phyloP scores from a whole-genome alignment of 306 rosid genomes.

The Vigna unguiculata region DNA sequence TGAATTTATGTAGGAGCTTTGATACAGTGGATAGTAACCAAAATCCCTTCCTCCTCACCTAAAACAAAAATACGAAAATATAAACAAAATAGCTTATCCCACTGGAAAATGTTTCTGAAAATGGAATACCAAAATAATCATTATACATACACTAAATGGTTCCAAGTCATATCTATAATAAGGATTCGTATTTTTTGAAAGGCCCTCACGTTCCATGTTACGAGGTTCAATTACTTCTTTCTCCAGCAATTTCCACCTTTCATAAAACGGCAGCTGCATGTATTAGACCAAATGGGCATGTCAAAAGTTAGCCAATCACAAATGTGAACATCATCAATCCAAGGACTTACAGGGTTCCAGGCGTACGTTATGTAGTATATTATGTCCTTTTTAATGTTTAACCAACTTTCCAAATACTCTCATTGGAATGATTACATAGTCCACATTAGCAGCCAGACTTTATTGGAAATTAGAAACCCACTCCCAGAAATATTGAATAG shows the following conservation, averaged over 20 bases:
- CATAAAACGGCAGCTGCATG: constrained; percentile 91
- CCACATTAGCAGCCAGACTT: constrained; percentile 13
- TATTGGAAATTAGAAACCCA: neutral
- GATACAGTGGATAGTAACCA: constrained; percentile 94
- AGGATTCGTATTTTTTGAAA: constrained; percentile 68
- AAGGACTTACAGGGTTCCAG: constrained; percentile 20
- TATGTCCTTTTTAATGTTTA: neutral
- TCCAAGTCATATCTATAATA: constrained; percentile 92
- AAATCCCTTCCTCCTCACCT: constrained; percentile 99
- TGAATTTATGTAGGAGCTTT: constrained; percentile 88
- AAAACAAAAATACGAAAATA: constrained; percentile 42
- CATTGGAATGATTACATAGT: neutral
- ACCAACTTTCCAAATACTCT: constrained; percentile 18
- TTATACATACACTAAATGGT: constrained; percentile 84
- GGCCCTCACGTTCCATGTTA: constrained; percentile 81
- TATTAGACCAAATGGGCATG: constrained; percentile 41
- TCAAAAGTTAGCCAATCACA: constrained; percentile 28
- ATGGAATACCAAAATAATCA: constrained; percentile 28
- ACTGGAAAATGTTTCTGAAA: constrained; percentile 35
- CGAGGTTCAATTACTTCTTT: constrained; percentile 98
- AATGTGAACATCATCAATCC: constrained; percentile 25
- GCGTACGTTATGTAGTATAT: neutral
- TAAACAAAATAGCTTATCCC: constrained; percentile 38
- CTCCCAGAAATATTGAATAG: neutral
- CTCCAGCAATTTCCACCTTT: constrained; percentile 97